phyloP scores from a whole-genome alignment of 768 basidiomycete species.

The Trametes maxima region DNA sequence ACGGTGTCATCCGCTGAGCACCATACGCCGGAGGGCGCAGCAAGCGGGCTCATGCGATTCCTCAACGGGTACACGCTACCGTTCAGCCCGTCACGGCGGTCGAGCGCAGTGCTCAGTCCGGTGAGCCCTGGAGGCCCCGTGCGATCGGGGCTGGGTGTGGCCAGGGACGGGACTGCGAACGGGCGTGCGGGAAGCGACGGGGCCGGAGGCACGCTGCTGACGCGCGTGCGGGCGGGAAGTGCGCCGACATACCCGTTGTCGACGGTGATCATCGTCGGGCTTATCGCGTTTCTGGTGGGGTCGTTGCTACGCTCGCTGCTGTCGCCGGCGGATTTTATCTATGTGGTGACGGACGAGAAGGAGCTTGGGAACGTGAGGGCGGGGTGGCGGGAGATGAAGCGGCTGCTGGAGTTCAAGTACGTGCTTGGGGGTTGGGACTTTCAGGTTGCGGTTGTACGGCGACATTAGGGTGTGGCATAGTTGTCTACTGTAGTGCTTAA shows the following conservation, averaged over 20 bases:
- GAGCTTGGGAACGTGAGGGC: slow-evolving; percentile 52
- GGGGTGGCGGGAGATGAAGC: slow-evolving; percentile 85
- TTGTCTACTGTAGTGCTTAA: slow-evolving; percentile 17
- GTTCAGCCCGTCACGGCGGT: slow-evolving; percentile 41
- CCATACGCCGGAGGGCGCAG: slow-evolving; percentile 29
- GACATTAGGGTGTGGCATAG: slow-evolving; percentile 46
- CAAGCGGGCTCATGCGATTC: slow-evolving; percentile 57
- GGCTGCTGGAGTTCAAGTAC: slow-evolving; percentile 82
- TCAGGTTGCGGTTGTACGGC: slow-evolving; percentile 80
- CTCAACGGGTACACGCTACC: slow-evolving; percentile 58
- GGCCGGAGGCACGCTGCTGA: slow-evolving; percentile 7
- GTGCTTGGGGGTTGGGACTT: slow-evolving; percentile 86
- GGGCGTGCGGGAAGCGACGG: slow-evolving; percentile 1
- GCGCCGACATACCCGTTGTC: slow-evolving; percentile 43
- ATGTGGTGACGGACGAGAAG: slow-evolving; percentile 63
- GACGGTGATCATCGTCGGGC: slow-evolving; percentile 71
- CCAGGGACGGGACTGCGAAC: slow-evolving; percentile 15
- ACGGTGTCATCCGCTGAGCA: slow-evolving; percentile 25
- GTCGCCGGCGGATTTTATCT: slow-evolving; percentile 89
- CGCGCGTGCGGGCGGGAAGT: slow-evolving; percentile 8
- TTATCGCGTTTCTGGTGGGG: slow-evolving; percentile 91
- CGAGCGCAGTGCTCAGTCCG: slow-evolving; percentile 25
- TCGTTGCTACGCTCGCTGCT: slow-evolving; percentile 87
- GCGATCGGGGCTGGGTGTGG: slow-evolving; percentile 5
- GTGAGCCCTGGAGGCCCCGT: slow-evolving; percentile 9